These are phyloP conservation scores for Coix lacrymajobi DNA, from an alignment of 176 grass and related monocot genomes.

Conservation along the genomic window DNA sequence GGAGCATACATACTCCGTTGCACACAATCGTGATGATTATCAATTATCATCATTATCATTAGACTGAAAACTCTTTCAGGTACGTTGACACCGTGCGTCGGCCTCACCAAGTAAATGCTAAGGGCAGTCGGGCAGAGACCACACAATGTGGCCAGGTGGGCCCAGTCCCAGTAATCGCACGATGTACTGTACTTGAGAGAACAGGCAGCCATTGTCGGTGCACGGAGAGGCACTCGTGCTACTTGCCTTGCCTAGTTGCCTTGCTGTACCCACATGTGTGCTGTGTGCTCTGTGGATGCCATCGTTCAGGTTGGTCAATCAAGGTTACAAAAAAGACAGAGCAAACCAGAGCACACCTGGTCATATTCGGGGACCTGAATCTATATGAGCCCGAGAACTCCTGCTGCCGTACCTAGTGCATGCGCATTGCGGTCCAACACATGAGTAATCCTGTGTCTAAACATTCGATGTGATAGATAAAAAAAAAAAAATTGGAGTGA, in stretches of 20 bases:
- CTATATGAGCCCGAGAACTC: not conserved
- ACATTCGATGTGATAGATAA: too few relatives aligned
- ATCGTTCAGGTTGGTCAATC: not conserved
- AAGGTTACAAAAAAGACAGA: not conserved
- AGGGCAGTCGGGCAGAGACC: not conserved
- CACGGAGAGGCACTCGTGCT: too few relatives aligned
- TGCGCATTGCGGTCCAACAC: not conserved
- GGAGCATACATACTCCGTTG: not conserved
- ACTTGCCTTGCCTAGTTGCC: too few relatives aligned
- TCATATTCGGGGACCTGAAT: not conserved
- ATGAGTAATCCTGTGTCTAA: too few relatives aligned
- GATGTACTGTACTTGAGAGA: not conserved
- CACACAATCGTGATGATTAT: not conserved
- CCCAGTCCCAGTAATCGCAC: not conserved
- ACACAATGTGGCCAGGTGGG: not conserved
- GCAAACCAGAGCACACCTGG: not conserved
- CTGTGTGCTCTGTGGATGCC: too few relatives aligned
- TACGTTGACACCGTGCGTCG: not conserved
- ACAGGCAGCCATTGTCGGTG: not conserved
- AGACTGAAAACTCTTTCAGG: not conserved
- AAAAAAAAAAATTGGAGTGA: too few relatives aligned
- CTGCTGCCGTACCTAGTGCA: not conserved
- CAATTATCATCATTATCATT: not conserved
- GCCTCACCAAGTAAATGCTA: not conserved
- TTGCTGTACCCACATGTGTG: too few relatives aligned